Conservation (phyloP, 768 basidiomycete species). For the Boletus edulis region DNA sequence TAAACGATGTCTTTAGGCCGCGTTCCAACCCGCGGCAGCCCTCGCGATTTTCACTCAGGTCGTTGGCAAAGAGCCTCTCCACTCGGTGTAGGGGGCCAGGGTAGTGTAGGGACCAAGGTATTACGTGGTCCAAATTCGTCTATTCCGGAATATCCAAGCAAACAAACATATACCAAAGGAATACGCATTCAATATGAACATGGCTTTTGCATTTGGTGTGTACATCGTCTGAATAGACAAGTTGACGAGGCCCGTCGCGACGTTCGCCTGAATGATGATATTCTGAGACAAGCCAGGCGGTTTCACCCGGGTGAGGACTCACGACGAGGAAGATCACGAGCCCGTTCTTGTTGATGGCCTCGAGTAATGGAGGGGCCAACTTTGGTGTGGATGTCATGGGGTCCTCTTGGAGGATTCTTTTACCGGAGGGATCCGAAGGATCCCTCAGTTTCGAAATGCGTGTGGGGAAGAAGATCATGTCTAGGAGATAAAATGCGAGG, state of each 20-base stretch:
- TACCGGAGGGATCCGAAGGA: slow-evolving; percentile 22
- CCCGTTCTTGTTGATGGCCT: slow-evolving; percentile 82
- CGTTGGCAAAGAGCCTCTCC: slow-evolving; percentile 47
- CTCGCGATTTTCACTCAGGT: slow-evolving; percentile 60
- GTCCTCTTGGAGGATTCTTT: slow-evolving; percentile 26
- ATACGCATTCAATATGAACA: slow-evolving; percentile 65
- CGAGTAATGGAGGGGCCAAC: slow-evolving; percentile 54
- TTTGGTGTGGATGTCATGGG: slow-evolving; percentile 14
- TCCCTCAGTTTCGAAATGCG: slow-evolving; percentile 30
- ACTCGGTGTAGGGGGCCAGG: slow-evolving; percentile 39
- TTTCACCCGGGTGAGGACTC: slow-evolving; percentile 29
- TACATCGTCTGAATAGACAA: slow-evolving; percentile 82
- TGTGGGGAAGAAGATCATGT: slow-evolving; percentile 64
- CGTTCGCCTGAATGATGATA: slow-evolving; percentile 63
- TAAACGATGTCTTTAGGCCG: slow-evolving; percentile 40
- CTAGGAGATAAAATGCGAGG: slow-evolving; percentile 74
- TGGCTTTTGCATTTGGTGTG: slow-evolving; percentile 48
- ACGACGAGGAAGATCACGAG: slow-evolving; percentile 80
- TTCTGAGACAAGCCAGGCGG: not conserved
- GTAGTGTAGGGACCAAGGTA: not conserved
- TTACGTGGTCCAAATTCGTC: slow-evolving; percentile 34
- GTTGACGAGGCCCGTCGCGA: slow-evolving; percentile 84
- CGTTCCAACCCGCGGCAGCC: slow-evolving; percentile 58
- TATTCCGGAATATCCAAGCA: slow-evolving; percentile 55
- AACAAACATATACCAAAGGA: slow-evolving; percentile 52